These are phyloP conservation scores for Solidago caesia DNA, from an alignment of 129 eudicot species.

Conservation along the genomic window DNA sequence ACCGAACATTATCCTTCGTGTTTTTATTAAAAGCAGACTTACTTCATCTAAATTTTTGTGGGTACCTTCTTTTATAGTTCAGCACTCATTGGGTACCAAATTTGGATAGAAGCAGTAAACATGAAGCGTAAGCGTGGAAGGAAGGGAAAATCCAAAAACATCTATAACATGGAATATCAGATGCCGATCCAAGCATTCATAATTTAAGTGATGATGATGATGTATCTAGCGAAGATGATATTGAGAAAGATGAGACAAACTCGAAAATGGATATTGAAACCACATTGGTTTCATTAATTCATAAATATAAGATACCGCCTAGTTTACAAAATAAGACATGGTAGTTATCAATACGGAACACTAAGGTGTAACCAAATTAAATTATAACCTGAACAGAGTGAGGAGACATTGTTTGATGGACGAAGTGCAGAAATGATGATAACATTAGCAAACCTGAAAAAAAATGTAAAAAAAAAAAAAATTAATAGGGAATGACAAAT, in stretches of 20 bases:
- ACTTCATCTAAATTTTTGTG: not conserved
- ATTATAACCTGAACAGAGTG: too few relatives aligned
- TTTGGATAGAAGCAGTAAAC: conserved; percentile 11
- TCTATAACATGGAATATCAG: conserved; percentile 30
- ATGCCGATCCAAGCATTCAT: conserved; percentile 37
- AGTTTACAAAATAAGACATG: too few relatives aligned
- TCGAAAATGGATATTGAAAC: conserved; percentile 54
- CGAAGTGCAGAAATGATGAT: too few relatives aligned
- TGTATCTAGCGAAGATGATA: conserved; percentile 45
- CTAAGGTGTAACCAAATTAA: too few relatives aligned
- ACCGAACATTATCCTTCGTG: too few relatives aligned
- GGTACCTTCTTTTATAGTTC: not conserved
- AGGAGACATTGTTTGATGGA: too few relatives aligned
- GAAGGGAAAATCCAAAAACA: conserved; percentile 59
- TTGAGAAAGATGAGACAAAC: conserved; percentile 53
- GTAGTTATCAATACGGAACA: too few relatives aligned
- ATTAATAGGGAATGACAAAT: too few relatives aligned
- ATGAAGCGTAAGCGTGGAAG: conserved; percentile 86
- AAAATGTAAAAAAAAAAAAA: too few relatives aligned
- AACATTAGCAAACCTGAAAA: too few relatives aligned
- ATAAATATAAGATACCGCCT: too few relatives aligned
- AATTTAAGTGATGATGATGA: conserved; percentile 48
- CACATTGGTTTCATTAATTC: too few relatives aligned
- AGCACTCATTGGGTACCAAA: not conserved
- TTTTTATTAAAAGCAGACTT: not conserved